Evolutionary conservation across 345 rosid species (phyloP).

Genomic region (Lumnitzera racemosa): DNA sequence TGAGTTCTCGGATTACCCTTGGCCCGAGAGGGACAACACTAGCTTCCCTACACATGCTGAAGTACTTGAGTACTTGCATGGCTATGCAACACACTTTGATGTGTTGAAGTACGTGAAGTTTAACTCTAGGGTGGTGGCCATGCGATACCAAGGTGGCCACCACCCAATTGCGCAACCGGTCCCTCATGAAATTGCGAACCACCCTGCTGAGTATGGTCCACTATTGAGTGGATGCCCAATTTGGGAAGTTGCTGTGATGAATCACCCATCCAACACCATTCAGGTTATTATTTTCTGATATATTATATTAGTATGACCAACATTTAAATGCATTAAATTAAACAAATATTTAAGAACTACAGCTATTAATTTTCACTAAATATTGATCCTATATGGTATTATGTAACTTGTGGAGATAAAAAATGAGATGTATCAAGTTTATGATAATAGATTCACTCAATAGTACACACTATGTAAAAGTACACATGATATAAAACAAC

Average conservation of each 20-base stretch:
- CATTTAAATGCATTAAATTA: too few relatives aligned
- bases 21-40: constrained; percentile 67
- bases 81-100: constrained; percentile 66
- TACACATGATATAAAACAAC: too few relatives aligned
- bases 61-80: constrained; percentile 64
- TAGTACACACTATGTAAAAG: too few relatives aligned
- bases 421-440: too few relatives aligned
- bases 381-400: too few relatives aligned
- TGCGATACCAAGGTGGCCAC: constrained; percentile 40
- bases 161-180: not conserved
- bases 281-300: constrained; percentile 30
- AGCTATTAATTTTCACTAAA: too few relatives aligned
- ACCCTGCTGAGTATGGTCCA: constrained; percentile 20
- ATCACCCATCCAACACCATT: constrained; percentile 32
- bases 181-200: not conserved
- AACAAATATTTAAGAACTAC: too few relatives aligned
- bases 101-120: constrained; percentile 48
- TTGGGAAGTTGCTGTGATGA: constrained; percentile 78
- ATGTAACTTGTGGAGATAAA: too few relatives aligned
- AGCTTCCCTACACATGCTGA: constrained; percentile 58
- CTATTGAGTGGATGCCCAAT: constrained; percentile 51
- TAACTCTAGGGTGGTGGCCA: constrained; percentile 62
- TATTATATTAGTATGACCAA: too few relatives aligned
- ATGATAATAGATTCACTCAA: too few relatives aligned
- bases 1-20: constrained; percentile 83